These are phyloP conservation scores for Plasmodium vivax DNA, from an alignment of 169 alveolate species.

Conservation along the genomic window DNA sequence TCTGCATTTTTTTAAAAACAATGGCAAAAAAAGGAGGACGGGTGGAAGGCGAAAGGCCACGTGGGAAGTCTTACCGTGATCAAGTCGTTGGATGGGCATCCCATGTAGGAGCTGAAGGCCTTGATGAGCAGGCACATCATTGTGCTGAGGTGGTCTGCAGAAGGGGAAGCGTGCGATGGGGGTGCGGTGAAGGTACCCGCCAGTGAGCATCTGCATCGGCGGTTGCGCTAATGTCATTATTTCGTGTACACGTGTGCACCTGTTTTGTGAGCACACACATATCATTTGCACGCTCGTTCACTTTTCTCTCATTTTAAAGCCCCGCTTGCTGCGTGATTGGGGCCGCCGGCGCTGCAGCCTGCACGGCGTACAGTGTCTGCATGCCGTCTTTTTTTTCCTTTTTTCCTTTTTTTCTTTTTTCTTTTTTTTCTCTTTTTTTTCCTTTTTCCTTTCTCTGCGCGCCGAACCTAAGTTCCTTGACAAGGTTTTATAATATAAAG, in stretches of 20 bases:
- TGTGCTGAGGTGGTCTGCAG: conserved; percentile 17
- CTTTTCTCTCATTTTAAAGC: neutral
- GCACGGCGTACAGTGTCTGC: neutral
- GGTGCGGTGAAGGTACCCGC: neutral
- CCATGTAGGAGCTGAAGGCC: conserved; percentile 36
- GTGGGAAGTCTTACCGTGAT: conserved; percentile 9
- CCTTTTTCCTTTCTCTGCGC: neutral
- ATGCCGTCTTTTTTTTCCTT: neutral
- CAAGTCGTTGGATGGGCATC: conserved; percentile 19
- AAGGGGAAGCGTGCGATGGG: neutral
- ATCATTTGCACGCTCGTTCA: neutral
- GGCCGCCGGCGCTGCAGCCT: neutral
- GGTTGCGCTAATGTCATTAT: neutral
- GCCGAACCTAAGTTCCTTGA: conserved; percentile 17
- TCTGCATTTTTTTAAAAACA: neutral
- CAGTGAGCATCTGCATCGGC: neutral
- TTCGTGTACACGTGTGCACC: neutral
- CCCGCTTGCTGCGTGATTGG: neutral
- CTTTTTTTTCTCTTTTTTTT: neutral
- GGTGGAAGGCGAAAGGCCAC: neutral
- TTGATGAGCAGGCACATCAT: conserved; percentile 55
- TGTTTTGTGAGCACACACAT: neutral
- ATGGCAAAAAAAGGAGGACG: neutral
- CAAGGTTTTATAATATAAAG: neutral
- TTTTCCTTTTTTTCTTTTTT: neutral